These are phyloP conservation scores for Casuarina cunninghamiana DNA, from an alignment of 306 rosid species.

Conservation along the genomic window DNA sequence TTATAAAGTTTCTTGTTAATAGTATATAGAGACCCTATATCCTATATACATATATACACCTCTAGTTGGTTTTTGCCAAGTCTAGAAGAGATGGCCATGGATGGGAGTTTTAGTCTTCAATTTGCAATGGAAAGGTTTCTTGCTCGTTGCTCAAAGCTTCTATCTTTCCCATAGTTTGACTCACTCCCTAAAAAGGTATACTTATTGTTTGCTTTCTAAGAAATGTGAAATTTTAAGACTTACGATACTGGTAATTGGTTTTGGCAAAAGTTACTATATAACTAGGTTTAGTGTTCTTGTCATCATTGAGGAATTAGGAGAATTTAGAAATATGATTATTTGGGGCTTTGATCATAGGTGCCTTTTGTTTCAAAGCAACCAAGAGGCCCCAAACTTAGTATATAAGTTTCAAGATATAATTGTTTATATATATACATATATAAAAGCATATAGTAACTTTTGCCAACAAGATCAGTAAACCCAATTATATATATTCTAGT, in stretches of 20 bases:
- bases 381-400: neutral
- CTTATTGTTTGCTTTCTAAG: neutral
- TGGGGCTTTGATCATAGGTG: too few relatives aligned
- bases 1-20: neutral
- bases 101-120: constrained; percentile 62
- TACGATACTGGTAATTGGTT: too few relatives aligned
- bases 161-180: constrained; percentile 36
- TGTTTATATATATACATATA: too few relatives aligned
- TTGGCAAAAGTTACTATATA: neutral
- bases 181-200: constrained; percentile 43
- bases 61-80: too few relatives aligned
- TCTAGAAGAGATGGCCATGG: constrained; percentile 49
- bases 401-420: neutral
- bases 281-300: neutral
- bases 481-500: too few relatives aligned
- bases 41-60: neutral
- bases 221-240: neutral
- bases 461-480: too few relatives aligned
- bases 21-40: neutral
- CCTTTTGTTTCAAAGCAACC: neutral
- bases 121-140: constrained; percentile 63
- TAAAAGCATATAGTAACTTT: too few relatives aligned
- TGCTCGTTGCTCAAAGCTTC: constrained; percentile 73
- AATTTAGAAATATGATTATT: too few relatives aligned
- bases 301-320: neutral